These are phyloP conservation scores for Lipomyces oligophaga DNA, from an alignment of 805 yeast species.

Conservation along the genomic window DNA sequence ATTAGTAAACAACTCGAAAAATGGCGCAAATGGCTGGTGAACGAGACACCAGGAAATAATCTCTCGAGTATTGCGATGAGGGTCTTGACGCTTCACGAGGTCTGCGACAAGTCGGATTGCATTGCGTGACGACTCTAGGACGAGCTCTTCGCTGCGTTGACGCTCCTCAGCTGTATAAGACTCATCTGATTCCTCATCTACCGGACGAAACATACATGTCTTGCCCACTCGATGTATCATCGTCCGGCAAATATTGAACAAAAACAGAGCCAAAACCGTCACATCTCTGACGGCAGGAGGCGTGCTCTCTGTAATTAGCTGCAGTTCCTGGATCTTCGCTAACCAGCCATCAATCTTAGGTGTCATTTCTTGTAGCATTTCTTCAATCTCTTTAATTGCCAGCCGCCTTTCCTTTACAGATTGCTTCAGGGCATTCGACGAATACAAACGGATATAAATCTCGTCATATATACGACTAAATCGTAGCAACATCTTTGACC, in stretches of 20 bases:
- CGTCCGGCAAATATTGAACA: conserved; percentile 7
- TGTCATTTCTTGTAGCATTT: conserved; percentile 4
- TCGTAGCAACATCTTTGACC: neutral
- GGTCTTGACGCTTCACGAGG: neutral
- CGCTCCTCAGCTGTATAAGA: conserved; percentile 5
- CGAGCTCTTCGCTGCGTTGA: conserved; percentile 9
- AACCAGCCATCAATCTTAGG: conserved; percentile 5
- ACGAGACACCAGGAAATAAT: conserved; percentile 9
- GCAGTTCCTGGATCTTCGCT: neutral
- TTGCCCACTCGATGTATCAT: conserved; percentile 19
- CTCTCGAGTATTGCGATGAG: neutral
- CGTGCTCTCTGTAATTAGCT: conserved; percentile 6
- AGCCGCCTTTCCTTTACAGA: conserved; percentile 5
- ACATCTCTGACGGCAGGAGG: no score
- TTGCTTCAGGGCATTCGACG: conserved; percentile 15
- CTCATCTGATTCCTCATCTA: neutral
- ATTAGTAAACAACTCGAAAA: conserved; percentile 13
- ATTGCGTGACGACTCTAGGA: conserved; percentile 10
- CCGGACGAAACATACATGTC: conserved; percentile 1
- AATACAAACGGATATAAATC: conserved; percentile 17
- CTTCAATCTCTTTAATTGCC: conserved; percentile 16
- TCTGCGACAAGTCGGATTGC: conserved; percentile 10
- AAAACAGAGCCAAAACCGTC: no score
- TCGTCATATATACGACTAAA: conserved; percentile 8
- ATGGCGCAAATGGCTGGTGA: conserved; percentile 21